phyloP scores from a whole-genome alignment of 176 grass and related monocot species.

The Aegilops umbellulata region DNA sequence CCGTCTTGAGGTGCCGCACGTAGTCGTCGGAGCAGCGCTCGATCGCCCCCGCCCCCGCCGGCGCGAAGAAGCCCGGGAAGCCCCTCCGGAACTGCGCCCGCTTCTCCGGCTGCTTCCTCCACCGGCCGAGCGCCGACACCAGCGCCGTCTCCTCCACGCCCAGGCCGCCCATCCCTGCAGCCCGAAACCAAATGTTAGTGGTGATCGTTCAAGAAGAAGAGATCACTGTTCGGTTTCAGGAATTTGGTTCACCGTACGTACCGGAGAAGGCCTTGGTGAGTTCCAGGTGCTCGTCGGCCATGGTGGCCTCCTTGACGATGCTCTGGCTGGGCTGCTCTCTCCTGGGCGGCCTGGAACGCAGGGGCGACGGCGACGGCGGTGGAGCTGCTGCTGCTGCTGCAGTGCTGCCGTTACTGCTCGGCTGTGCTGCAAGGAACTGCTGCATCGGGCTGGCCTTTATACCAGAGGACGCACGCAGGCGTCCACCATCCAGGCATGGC shows the following conservation, averaged over 20 bases:
- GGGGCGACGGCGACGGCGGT: not conserved
- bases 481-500: not conserved
- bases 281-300: slow-evolving; percentile 58
- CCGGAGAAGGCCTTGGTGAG: slow-evolving; percentile 82
- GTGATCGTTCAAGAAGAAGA: not conserved
- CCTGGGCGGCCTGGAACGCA: slow-evolving; percentile 24
- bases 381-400: slow-evolving; percentile 15
- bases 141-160: slow-evolving; percentile 76
- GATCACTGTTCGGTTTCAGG: not conserved
- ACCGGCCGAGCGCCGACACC: slow-evolving; percentile 48
- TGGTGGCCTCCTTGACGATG: slow-evolving; percentile 21
- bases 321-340: not conserved
- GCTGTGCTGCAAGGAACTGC: slow-evolving; percentile 34
- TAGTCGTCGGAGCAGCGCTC: slow-evolving; percentile 76
- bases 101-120: slow-evolving; percentile 68
- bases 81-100: slow-evolving; percentile 45
- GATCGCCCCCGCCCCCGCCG: slow-evolving; percentile 25
- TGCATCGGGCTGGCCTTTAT: slow-evolving; percentile 26
- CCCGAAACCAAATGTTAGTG: not conserved
- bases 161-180: slow-evolving; percentile 61
- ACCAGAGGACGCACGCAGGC: not conserved
- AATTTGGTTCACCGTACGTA: slow-evolving; percentile 16
- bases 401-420: not conserved
- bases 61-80: slow-evolving; percentile 56
- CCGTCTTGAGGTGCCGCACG: slow-evolving; percentile 42